phyloP scores from a whole-genome alignment of 2,329 filamentous ascomycete species.

The Microdochium trichocladiopsis region DNA sequence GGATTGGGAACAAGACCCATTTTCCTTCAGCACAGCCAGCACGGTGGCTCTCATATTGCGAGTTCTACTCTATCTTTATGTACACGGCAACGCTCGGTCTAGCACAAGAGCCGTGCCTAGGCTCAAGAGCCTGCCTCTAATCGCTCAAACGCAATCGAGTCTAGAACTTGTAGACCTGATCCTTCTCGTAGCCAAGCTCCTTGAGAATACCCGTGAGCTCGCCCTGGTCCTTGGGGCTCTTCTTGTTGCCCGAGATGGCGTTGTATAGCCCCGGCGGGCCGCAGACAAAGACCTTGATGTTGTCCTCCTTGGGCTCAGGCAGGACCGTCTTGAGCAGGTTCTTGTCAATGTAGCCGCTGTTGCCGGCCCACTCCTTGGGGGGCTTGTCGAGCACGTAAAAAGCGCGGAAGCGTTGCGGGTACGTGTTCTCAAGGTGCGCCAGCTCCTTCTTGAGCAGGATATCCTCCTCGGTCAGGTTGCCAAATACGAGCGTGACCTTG shows the following conservation, averaged over 20 bases:
- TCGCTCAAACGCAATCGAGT: constrained; percentile 1
- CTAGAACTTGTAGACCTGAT: constrained; percentile 96
- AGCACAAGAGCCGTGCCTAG: constrained; percentile 2
- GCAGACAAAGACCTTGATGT: constrained; percentile 96
- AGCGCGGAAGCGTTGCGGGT: constrained; percentile 88
- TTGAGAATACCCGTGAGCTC: constrained; percentile 76
- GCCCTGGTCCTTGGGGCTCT: constrained; percentile 88
- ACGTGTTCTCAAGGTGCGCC: constrained; percentile 83
- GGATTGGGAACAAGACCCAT: too few species aligned
- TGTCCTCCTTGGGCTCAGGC: constrained; percentile 83
- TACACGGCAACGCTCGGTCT: constrained; percentile 3
- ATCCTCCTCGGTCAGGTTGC: constrained; percentile 83
- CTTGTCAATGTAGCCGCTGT: constrained; percentile 78
- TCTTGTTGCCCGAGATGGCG: constrained; percentile 82
- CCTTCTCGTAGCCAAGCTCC: constrained; percentile 75
- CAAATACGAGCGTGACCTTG: constrained; percentile 92
- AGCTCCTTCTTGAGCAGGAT: constrained; percentile 87
- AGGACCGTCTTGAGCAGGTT: constrained; percentile 92
- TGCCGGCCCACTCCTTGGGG: constrained; percentile 68
- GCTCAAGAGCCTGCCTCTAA: too few species aligned
- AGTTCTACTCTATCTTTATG: too few species aligned
- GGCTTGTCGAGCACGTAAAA: constrained; percentile 91
- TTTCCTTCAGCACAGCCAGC: too few species aligned
- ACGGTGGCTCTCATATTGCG: too few species aligned
- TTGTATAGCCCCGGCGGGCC: constrained; percentile 92